Evolutionary conservation across 345 rosid genomes (phyloP), one percentile per base, ranked within the genome.

Genomic region (Populus pruinosa): DNA sequence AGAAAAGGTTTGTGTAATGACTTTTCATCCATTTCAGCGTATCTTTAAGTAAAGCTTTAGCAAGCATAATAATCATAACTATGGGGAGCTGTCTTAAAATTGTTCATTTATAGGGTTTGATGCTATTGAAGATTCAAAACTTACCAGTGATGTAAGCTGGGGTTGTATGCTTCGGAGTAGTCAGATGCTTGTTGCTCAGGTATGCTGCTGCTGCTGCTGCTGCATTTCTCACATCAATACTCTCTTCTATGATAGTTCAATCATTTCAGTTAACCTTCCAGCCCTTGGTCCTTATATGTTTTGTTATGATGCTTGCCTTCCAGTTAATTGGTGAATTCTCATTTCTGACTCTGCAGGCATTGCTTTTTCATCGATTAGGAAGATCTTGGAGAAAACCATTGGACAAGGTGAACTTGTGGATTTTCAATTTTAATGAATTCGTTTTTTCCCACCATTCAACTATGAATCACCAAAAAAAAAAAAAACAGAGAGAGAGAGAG

Each of bases 81-180:
- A 41, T 55, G 43, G 38, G 44, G n/a, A 67, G 50, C 16, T 21
- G 1, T 13, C 43, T 73, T 79, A 74, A 63, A 62, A 67, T 39
- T 81, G 43, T 74, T 74, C n/a, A 3, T 73, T 23, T 71, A 36
- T 70, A 95, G 99, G 97, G 70, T 96, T 93, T 88, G 89, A 87
- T 77, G 85, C 93, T 25, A 85, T 93, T 77, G 93, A 83, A 73
- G 90, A 87, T 79, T 84, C 96, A 53, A 87, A 87, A 64, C 79
- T 84, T 70, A 89, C 91, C 3, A 93, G 90, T 81, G 99, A 96
- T 83, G 94, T 82, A 14, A 79, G 84, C 72, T 96, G 99, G 99
- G 98, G 99, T 75, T 96, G 99, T 90, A 96, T 96, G 99, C 86
- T 93, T 66, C 89, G 99, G 70, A 93, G 99, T 83, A 88, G 99